These are phyloP conservation scores for Diplodia seriata DNA, from an alignment of 2,329 filamentous ascomycete genomes.

Conservation along the genomic window DNA sequence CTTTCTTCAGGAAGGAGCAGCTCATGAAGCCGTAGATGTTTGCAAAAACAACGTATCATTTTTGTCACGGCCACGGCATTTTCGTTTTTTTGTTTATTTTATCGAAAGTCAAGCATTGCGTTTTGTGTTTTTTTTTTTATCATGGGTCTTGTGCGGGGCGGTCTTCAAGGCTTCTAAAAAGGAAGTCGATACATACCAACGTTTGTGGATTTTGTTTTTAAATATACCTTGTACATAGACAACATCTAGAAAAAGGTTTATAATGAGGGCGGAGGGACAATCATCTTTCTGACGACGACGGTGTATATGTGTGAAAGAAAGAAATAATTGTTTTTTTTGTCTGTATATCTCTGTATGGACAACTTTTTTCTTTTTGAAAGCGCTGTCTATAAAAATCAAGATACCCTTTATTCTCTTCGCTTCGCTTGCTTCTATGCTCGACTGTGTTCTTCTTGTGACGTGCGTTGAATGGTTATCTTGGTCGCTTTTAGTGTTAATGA, in stretches of 20 bases:
- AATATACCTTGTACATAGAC: slow-evolving; percentile 1
- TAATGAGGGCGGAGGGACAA: background rate
- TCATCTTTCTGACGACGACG: background rate
- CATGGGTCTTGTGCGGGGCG: background rate
- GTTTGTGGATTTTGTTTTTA: background rate
- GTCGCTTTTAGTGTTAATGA: too few species aligned
- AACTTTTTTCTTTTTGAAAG: background rate
- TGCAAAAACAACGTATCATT: background rate
- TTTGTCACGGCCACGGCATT: slow-evolving; percentile 2
- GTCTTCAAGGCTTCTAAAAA: too few species aligned
- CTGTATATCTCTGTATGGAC: background rate
- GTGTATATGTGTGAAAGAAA: background rate
- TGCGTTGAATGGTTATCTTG: too few species aligned
- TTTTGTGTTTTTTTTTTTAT: background rate
- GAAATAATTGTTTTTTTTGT: slow-evolving; percentile 3
- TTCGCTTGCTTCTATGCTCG: background rate
- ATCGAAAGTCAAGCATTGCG: background rate
- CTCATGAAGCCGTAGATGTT: slow-evolving; percentile 60
- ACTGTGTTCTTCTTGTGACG: too few species aligned
- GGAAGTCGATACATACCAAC: too few species aligned
- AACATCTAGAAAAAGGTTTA: slow-evolving; percentile 3
- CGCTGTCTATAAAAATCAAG: slow-evolving; percentile 14
- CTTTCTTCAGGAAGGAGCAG: slow-evolving; percentile 66
- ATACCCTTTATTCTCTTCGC: slow-evolving; percentile 9
- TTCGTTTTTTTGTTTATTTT: background rate